Base-by-base conservation (phyloP, 805 yeast genomes). In the Candida adriatica region DNA sequence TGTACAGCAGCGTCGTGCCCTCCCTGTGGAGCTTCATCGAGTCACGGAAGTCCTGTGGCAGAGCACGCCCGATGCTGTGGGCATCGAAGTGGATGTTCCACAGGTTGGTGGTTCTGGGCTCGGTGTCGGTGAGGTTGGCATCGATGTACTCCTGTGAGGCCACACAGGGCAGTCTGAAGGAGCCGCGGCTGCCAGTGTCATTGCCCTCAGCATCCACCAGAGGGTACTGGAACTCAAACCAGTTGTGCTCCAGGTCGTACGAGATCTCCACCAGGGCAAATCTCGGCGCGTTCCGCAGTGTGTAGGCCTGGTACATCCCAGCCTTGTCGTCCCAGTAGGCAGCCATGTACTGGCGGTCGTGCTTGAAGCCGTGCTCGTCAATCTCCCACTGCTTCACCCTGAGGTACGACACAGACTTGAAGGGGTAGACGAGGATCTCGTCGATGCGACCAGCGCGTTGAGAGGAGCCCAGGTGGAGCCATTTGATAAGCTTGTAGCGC, bases 301-400 rank as follows among this genome's bases (percentile, higher is more conserved):
- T 44, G 11, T 37, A 30, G 8, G 48, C 34, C 24, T 37, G 33
- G 30, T 38, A 46, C 7, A 28, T 13, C 13, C 29, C 11, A 1
- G 27, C 26, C 21, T 40, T 35, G 8, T 26, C 33, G 27, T 39
- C 39, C 51, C 51, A 46, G 21, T 23, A 40, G 2, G 45, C 49
- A 24, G 42, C 25, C 42, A 40, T 35, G 29, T 33, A 46, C 27
- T 46, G 47, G 13, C 51, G 33, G 24, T 46, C 51, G 29, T 42
- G 27, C 31, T 42, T 46, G 25, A 46, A 35, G 4, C 51, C 51
- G 29, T 26, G 29, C 29, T 42, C 41, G 34, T 44, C 48, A 27
- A 46, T 18, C 23, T 38, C 40, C 51, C 51, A 46, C 14, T 26
- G 24, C 3, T 30, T 16, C 2, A 37, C 43, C 6, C 27, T 24